Conservation (phyloP, 257 asterid genomes). For the Sherardia arvensis region DNA sequence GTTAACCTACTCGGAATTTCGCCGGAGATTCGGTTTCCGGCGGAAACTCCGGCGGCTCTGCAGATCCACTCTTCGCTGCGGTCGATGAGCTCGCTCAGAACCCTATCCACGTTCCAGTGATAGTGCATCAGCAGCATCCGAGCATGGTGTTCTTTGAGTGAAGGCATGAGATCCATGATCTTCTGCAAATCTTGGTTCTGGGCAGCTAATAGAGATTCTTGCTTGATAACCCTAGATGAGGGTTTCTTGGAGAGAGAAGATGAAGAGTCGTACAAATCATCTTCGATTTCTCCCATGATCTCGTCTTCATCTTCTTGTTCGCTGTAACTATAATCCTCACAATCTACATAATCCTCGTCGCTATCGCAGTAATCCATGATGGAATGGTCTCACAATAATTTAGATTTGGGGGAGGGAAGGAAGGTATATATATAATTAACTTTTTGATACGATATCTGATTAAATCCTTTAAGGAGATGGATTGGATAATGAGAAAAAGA, state of each 20-base stretch:
- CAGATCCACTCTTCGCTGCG: slow-evolving; percentile 31
- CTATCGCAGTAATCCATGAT: background rate
- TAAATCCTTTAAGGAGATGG: too few relatives aligned
- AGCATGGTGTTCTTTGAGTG: slow-evolving; percentile 41
- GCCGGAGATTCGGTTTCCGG: slow-evolving; percentile 8
- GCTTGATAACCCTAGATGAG: slow-evolving; percentile 28
- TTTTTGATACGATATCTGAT: background rate
- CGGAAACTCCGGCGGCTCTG: slow-evolving; percentile 32
- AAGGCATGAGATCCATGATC: slow-evolving; percentile 41
- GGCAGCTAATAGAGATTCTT: slow-evolving; percentile 52
- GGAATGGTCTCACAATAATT: too few relatives aligned
- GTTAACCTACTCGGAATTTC: background rate
- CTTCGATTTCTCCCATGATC: background rate
- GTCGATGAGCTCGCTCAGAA: slow-evolving; percentile 27
- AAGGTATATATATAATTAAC: background rate
- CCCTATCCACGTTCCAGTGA: slow-evolving; percentile 41
- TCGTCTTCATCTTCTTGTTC: background rate
- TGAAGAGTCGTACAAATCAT: background rate
- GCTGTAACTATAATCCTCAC: background rate
- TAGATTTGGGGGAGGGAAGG: background rate
- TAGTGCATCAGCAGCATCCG: slow-evolving; percentile 52
- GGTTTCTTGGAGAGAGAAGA: background rate
- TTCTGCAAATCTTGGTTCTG: slow-evolving; percentile 49
- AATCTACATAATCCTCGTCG: background rate
- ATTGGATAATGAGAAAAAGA: too few relatives aligned